Evolutionary conservation across 108 stramenopile species (phyloP), one percentile per base, ranked within the genome.

Genomic region (Fragilaria crotonensis): DNA sequence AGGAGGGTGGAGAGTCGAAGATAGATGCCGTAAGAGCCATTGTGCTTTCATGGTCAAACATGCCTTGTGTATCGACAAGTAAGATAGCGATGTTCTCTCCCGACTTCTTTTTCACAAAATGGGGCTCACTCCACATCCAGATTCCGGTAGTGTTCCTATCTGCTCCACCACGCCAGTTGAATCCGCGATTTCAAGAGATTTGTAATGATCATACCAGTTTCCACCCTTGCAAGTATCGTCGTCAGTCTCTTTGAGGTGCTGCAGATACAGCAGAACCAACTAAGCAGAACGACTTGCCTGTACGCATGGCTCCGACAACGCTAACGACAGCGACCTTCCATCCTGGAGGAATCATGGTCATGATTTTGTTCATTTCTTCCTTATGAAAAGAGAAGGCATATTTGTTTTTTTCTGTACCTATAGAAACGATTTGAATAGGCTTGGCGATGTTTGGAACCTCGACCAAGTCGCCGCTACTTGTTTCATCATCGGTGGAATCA

Each of bases 41-140:
- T 36, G 93, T 94, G 1, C 96, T 97, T 59, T 97, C 96, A 68
- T 96, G 90, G 72, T 99, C 99, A 70, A 99, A 99, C 94, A 99
- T 96, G 33, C 99, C 99, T 77, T 99, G 99, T 14, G 99, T 98
- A 79, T 99, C 99, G 46, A 99, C 93, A 52, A 99, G 52, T 4
- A 97, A 41, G 5, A 99, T 83, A 2, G 96, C 96, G 11, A 96
- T 62, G 30, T 73, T 62, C 52, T 95, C 92, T 25, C 52, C 64
- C 9, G 61, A 49, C 5, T 66, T 62, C n/a, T 61, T 52, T 30
- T 64, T 51, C 23, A 86, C 62, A 60, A 95, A 75, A 67, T 96
- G 94, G 1, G 96, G 96, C 50, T 97, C 89, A 59, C 77, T 89
- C 99, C 99, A 99, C 87, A 98, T 93, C 96, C 97, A 98, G 62